Base-by-base conservation (phyloP, 495 filamentous ascomycete genomes). In the Aspergillus carlsbadensis region DNA sequence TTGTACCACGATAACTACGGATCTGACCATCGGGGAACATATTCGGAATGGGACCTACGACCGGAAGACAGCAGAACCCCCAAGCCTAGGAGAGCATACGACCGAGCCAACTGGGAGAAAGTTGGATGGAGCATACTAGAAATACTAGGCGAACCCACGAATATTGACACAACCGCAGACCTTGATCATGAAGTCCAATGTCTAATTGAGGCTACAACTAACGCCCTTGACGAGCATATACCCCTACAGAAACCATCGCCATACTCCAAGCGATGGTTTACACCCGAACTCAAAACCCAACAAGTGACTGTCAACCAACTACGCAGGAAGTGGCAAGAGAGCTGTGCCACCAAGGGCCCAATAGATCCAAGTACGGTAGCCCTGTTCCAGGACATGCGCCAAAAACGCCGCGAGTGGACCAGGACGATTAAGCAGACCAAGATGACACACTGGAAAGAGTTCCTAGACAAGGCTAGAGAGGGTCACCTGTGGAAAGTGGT, bases 191-290 rank as follows among this genome's bases (percentile, higher is more conserved):
- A 18, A n/a, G n/a, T n/a, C n/a, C n/a, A n/a, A n/a, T n/a, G n/a
- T n/a, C n/a, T n/a, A n/a, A n/a, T n/a, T n/a, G n/a, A n/a, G n/a
- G n/a, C n/a, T n/a, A n/a, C n/a, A n/a, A n/a, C n/a, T n/a, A n/a
- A n/a, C n/a, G 60, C 22, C 18, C 52, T 65, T 8, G 46, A 62
- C 24, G 20, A 22, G 59, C 53, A 51, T 36, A 20, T 49, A 24
- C 53, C 58, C 49, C 7, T 55, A 35, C 14, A 53, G 52, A 22
- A 41, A 26, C 63, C 39, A 57, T 58, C 44, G n/a, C 56, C 52
- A 20, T 68, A 68, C 43, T 59, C 60, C 10, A 68, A 65, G 50
- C 40, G 54, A 29, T 68, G 57, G 65, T 68, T 68, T 18, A 65
- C 57, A 0, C 57, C 57, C 10, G 60, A 61, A 5, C 62, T 63